Percentiles rank a stretch among this genome's conserved stretches.
These are phyloP conservation scores for Oehlia diaphana DNA, from an alignment of 192 early-diverging fungal species.

Conservation along the genomic window DNA sequence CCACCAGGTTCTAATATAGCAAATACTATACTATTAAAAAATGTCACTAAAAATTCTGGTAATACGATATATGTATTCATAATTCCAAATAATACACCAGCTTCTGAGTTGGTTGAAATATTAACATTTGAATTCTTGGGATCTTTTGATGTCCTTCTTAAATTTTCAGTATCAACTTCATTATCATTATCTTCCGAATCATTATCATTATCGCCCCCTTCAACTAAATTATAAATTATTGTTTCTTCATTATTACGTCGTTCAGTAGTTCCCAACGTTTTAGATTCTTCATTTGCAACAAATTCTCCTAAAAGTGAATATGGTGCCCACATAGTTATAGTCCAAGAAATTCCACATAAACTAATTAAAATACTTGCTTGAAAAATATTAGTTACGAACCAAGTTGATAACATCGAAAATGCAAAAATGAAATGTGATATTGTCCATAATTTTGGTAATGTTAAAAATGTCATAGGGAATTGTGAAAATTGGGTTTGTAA, in stretches of 20 bases:
- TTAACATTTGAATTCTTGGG: not conserved
- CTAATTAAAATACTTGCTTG: slow-evolving; percentile 73
- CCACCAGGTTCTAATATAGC: slow-evolving; percentile 58
- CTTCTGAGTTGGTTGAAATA: slow-evolving; percentile 37
- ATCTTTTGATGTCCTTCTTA: slow-evolving; percentile 32
- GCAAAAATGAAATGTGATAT: slow-evolving; percentile 68
- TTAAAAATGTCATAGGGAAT: slow-evolving; percentile 36
- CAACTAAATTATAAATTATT: not conserved
- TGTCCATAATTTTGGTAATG: slow-evolving; percentile 67
- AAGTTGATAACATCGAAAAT: slow-evolving; percentile 68
- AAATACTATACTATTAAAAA: slow-evolving; percentile 84
- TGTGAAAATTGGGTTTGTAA: slow-evolving; percentile 13
- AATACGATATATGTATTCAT: slow-evolving; percentile 94
- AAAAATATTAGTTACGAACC: slow-evolving; percentile 48
- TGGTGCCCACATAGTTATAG: slow-evolving; percentile 87
- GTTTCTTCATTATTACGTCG: not conserved
- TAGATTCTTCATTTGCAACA: slow-evolving; percentile 45
- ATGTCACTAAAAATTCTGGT: slow-evolving; percentile 88
- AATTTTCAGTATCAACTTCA: not conserved
- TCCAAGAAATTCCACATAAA: slow-evolving; percentile 81
- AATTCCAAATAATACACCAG: slow-evolving; percentile 84
- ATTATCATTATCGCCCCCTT: not conserved
- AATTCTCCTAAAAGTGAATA: slow-evolving; percentile 88
- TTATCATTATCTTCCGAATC: slow-evolving; percentile 21
- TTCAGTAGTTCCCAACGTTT: slow-evolving; percentile 23